phyloP scores from a whole-genome alignment of 1,284 basidiomycete species.

The Pascua guehoae region DNA sequence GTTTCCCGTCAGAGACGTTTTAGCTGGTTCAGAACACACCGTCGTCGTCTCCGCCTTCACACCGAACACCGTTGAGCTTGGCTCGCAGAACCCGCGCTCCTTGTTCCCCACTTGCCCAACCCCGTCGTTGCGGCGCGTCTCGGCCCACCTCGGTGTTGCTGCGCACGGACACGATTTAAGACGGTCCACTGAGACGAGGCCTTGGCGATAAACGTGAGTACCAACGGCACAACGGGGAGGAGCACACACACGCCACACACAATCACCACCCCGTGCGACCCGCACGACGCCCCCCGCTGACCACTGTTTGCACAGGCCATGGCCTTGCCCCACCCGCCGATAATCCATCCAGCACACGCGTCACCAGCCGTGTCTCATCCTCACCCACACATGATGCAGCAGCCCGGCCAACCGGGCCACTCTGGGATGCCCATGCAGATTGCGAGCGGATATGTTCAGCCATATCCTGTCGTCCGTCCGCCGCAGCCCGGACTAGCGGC shows the following conservation, averaged over 20 bases:
- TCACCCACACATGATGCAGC: constrained; percentile 28
- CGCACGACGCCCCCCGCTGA: not conserved
- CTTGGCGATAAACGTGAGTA: constrained; percentile 25
- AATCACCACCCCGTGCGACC: too few relatives aligned
- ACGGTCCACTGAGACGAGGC: constrained; percentile 19
- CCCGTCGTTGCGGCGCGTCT: not conserved
- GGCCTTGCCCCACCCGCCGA: constrained; percentile 45
- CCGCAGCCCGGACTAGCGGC: constrained; percentile 13
- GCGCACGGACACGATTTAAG: constrained; percentile 10
- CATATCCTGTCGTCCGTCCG: constrained; percentile 19
- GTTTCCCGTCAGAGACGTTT: too few relatives aligned
- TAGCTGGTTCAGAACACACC: too few relatives aligned
- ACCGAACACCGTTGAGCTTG: too few relatives aligned
- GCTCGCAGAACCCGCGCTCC: too few relatives aligned
- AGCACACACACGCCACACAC: too few relatives aligned
- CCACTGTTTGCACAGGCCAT: constrained; percentile 27
- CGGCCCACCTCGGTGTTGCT: not conserved
- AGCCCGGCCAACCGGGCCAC: constrained; percentile 26
- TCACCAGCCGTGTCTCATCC: constrained; percentile 25
- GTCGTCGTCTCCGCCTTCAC: too few relatives aligned
- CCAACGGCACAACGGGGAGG: not conserved
- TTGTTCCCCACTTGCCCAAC: not conserved
- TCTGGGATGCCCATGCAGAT: constrained; percentile 23
- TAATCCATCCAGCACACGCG: constrained; percentile 22
- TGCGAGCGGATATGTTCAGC: constrained; percentile 12